Conservation (phyloP, 1,284 basidiomycete species). For the Rhodotorula sp. region DNA sequence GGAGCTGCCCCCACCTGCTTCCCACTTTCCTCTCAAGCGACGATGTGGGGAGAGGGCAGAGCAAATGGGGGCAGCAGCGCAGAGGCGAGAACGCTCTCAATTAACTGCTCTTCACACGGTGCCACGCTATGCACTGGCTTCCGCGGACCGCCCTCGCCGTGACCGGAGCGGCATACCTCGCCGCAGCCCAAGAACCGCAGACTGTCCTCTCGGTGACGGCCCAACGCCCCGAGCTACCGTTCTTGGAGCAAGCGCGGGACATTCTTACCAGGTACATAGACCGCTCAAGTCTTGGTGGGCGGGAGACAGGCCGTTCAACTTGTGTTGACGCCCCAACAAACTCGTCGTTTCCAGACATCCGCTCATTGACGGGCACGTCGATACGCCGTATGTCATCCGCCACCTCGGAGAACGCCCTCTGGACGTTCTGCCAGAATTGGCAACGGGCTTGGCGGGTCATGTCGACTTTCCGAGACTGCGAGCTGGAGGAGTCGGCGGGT, state of each 20-base stretch:
- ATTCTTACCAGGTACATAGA: background rate
- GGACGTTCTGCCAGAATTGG: background rate
- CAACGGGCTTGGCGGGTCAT: slow-evolving; percentile 54
- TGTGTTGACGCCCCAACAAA: background rate
- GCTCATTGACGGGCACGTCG: slow-evolving; percentile 52
- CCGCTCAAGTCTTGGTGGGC: too few species aligned
- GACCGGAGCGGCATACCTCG: background rate
- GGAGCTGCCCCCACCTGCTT: too few species aligned
- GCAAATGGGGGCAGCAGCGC: too few species aligned
- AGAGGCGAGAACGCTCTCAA: too few species aligned
- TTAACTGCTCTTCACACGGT: background rate
- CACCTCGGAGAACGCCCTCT: slow-evolving; percentile 65
- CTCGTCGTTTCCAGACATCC: slow-evolving; percentile 33
- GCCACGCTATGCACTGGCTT: background rate
- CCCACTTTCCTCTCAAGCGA: too few species aligned
- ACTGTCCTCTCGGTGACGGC: background rate
- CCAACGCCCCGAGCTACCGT: background rate
- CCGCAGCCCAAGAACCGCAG: background rate
- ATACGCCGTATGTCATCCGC: slow-evolving; percentile 68
- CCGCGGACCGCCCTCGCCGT: background rate
- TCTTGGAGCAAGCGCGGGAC: background rate
- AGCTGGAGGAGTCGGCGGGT: slow-evolving; percentile 57
- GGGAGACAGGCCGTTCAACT: background rate
- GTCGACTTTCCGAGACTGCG: slow-evolving; percentile 80
- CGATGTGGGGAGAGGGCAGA: too few species aligned